Conservation (phyloP, 176 grass and related monocot species). For the Aegilops bicornis region DNA sequence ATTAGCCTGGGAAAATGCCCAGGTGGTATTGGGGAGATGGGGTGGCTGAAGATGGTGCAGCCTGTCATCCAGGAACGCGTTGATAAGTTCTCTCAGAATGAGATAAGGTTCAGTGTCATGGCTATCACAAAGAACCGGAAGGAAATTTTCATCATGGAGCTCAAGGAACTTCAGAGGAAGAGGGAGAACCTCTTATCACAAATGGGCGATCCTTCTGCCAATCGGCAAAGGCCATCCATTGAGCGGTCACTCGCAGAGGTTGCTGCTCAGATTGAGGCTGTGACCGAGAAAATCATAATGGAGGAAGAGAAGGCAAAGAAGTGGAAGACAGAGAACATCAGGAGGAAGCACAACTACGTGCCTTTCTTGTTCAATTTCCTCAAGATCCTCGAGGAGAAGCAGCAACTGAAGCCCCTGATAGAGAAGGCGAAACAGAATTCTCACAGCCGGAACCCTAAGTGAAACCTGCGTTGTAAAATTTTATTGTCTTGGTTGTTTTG, state of each 20-base stretch:
- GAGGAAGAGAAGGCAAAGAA: slow-evolving; percentile 98
- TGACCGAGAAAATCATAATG: slow-evolving; percentile 97
- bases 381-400: slow-evolving; percentile 90
- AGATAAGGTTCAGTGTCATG: slow-evolving; percentile 92
- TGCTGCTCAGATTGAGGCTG: slow-evolving; percentile 74
- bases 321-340: slow-evolving; percentile 92
- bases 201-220: slow-evolving; percentile 43
- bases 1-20: slow-evolving; percentile 72
- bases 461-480: not conserved
- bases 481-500: not conserved
- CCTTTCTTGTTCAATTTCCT: slow-evolving; percentile 97
- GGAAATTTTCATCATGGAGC: slow-evolving; percentile 68
- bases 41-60: slow-evolving; percentile 72
- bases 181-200: slow-evolving; percentile 79
- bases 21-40: slow-evolving; percentile 58
- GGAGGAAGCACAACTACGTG: slow-evolving; percentile 96
- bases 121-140: slow-evolving; percentile 89
- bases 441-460: slow-evolving; percentile 38
- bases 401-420: slow-evolving; percentile 82
- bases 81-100: slow-evolving; percentile 61
- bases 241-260: slow-evolving; percentile 83
- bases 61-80: slow-evolving; percentile 74
- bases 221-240: slow-evolving; percentile 29
- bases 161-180: slow-evolving; percentile 94
- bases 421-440: slow-evolving; percentile 83